Base-by-base conservation (phyloP, 805 yeast genomes). In the Suhomyces xylopsoci region DNA sequence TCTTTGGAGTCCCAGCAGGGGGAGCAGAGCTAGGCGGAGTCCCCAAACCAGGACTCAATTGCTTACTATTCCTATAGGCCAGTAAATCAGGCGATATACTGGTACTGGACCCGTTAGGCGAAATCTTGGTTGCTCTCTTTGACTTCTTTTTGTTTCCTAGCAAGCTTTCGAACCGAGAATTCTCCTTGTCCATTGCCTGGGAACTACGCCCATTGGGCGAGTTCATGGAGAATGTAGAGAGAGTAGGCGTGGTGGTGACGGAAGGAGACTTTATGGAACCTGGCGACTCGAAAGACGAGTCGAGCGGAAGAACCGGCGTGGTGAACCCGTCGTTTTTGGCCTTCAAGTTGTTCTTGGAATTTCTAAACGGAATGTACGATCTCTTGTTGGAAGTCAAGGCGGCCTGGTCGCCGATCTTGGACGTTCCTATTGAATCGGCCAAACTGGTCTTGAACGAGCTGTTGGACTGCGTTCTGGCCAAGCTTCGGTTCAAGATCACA, bases 361-460 rank as follows among this genome's bases (percentile, higher is more conserved):
- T 65, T 47, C 78, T 60, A 57, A 76, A 76, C 17, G 80, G 80
- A 47, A 76, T 67, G 55, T 76, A 76, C 6, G 78, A 73, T 48
- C 71, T 59, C 49, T 68, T 73, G 6, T 65, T 49, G 2, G 60
- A 42, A 26, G 48, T 47, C 0, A 52, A 47, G 14, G 49, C 54
- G 9, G 60, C 56, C 15, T 47, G 57, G 7, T 54, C 54, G n/a
- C 60, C 61, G 15, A 51, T 26, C 24, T 54, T 56, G 10, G 61
- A 51, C 2, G 64, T 62, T 7, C 76, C 75, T 28, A 72, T 69
- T 22, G 89, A 82, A 56, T 88, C 96, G 0, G 89, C 91, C 58
- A 88, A 74, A 26, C 87, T 80, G 19, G 86, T 84, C 63, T 85
- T 85, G 76, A 90, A 90, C 2, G 96, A 88, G 0, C 89, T 78